phyloP scores from a whole-genome alignment of 2,329 filamentous ascomycete genomes.

The Fusarium dimerum region DNA sequence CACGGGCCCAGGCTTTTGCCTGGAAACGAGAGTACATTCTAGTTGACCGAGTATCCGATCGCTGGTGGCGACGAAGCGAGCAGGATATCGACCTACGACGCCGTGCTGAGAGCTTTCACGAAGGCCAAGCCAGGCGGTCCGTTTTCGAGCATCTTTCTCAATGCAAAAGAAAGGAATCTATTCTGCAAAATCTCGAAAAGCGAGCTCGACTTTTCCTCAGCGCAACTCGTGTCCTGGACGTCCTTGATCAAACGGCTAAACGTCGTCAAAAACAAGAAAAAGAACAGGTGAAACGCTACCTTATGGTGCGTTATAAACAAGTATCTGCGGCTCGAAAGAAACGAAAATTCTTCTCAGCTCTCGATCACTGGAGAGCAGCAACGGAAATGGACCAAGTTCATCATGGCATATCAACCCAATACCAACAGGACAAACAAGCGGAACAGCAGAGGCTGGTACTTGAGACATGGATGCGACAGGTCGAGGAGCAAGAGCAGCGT shows the following conservation, averaged over 20 bases:
- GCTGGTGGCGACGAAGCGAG: conserved; percentile 30
- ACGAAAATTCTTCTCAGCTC: conserved; percentile 33
- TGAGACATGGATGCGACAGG: conserved; percentile 24
- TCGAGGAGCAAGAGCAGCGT: conserved; percentile 14
- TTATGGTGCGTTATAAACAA: conserved; percentile 39
- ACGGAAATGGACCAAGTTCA: conserved; percentile 11
- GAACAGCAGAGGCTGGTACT: conserved; percentile 9
- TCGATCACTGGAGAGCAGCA: conserved; percentile 33
- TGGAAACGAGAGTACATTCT: conserved; percentile 36
- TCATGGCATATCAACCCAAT: conserved; percentile 15
- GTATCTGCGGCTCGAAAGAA: conserved; percentile 35
- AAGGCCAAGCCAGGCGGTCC: conserved; percentile 13
- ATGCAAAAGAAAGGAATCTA: conserved; percentile 8
- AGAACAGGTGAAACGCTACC: conserved; percentile 32
- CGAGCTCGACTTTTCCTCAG: conserved; percentile 35
- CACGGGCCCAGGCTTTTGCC: conserved; percentile 35
- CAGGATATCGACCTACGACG: conserved; percentile 19
- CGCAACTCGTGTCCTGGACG: conserved; percentile 29
- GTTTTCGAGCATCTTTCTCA: conserved; percentile 13
- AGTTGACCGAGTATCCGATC: conserved; percentile 28
- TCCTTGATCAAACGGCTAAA: conserved; percentile 28
- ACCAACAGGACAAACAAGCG: conserved; percentile 11
- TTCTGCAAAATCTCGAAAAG: conserved; percentile 21
- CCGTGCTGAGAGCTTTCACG: conserved; percentile 18
- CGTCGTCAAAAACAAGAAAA: conserved; percentile 30